Evolutionary conservation across 2,329 filamentous ascomycete species (phyloP).

Genomic region (Fusarium mangiferae): DNA sequence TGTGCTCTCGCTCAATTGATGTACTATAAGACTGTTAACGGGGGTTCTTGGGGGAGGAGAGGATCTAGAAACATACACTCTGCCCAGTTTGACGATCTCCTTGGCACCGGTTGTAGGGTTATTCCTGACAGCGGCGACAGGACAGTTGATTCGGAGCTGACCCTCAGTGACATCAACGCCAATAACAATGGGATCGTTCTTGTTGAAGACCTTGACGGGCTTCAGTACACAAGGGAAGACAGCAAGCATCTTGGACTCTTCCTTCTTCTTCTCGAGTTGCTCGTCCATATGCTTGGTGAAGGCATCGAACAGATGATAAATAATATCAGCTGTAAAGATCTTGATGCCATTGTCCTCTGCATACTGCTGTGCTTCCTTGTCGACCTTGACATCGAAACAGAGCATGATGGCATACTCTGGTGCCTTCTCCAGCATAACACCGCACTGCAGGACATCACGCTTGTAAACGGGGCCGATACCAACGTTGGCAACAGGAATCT

Average conservation of each 20-base stretch:
- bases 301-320: constrained; percentile 96
- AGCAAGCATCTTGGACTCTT: constrained; percentile 92
- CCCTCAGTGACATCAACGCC: constrained; percentile 97
- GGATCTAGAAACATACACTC: constrained; percentile 79
- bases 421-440: constrained; percentile 94
- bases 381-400: constrained; percentile 99
- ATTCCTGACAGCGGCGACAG: constrained; percentile 85
- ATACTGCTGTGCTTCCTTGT: constrained; percentile 92
- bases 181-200: constrained; percentile 93
- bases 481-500: constrained; percentile 97
- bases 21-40: constrained; percentile 67
- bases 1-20: constrained; percentile 97
- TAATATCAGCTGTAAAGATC: constrained; percentile 98
- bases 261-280: constrained; percentile 90
- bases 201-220: constrained; percentile 96
- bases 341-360: constrained; percentile 96
- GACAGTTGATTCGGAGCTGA: constrained; percentile 85
- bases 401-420: constrained; percentile 99
- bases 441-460: constrained; percentile 95
- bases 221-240: constrained; percentile 96
- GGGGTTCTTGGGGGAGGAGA: constrained; percentile 32
- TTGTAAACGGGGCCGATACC: constrained; percentile 98
- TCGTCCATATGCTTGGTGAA: constrained; percentile 96
- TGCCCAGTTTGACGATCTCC: constrained; percentile 84
- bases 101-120: constrained; percentile 83